These are phyloP conservation scores for Daldinia decipiens DNA, from an alignment of 495 filamentous ascomycete genomes.

Conservation along the genomic window DNA sequence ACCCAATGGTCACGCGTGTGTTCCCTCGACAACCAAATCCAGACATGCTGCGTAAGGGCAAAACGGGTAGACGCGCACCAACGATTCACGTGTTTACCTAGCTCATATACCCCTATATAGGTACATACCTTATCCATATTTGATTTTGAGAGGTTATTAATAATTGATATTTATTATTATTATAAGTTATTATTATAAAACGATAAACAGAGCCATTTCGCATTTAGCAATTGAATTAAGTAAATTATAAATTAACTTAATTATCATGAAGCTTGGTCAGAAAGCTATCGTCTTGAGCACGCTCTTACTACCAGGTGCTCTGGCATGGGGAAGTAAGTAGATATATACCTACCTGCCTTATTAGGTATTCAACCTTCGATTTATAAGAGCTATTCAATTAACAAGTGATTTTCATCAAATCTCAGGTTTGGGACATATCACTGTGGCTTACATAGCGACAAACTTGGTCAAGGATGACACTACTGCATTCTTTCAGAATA, in stretches of 20 bases:
- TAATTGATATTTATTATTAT: slow-evolving; percentile 1
- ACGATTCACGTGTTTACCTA: background rate
- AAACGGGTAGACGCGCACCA: slow-evolving; percentile 17
- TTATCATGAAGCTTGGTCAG: slow-evolving; percentile 39
- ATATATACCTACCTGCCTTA: background rate
- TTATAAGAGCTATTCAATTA: slow-evolving; percentile 1
- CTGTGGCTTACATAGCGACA: slow-evolving; percentile 64
- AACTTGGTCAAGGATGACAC: slow-evolving; percentile 56
- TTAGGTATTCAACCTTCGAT: background rate
- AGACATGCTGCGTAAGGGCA: slow-evolving; percentile 3
- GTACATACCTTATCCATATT: background rate
- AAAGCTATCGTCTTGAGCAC: slow-evolving; percentile 39
- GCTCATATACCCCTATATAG: no score
- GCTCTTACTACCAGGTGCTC: slow-evolving; percentile 45
- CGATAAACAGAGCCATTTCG: background rate
- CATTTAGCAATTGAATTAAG: background rate
- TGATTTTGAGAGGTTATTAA: background rate
- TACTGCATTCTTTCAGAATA: slow-evolving; percentile 53
- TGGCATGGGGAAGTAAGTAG: slow-evolving; percentile 54
- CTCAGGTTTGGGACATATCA: slow-evolving; percentile 68
- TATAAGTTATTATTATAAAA: background rate
- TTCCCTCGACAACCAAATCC: slow-evolving; percentile 36
- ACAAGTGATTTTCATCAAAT: slow-evolving; percentile 13
- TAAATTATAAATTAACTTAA: background rate
- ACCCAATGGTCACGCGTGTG: slow-evolving; percentile 29